A percentile compares a stretch with the other conserved stretches of the same genome.
These are phyloP conservation scores for Penicillium sp. DNA, from an alignment of 2,329 filamentous ascomycete species.

Conservation along the genomic window DNA sequence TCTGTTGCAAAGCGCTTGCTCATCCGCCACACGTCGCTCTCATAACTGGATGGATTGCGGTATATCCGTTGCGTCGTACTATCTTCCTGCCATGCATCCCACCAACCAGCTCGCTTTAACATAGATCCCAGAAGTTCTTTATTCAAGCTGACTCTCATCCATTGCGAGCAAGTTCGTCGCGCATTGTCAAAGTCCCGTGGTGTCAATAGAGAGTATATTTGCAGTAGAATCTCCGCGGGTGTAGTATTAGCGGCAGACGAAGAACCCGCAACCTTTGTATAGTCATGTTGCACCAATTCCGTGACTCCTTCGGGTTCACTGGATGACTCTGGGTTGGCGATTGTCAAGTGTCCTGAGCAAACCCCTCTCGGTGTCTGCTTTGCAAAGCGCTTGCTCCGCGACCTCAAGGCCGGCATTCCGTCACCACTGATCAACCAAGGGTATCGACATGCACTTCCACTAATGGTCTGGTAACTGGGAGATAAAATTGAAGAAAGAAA, in stretches of 20 bases:
- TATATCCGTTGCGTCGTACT: constrained; percentile 28
- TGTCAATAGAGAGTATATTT: constrained; percentile 47
- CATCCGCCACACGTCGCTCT: constrained; percentile 39
- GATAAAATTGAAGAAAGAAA: neutral
- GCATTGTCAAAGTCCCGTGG: constrained; percentile 61
- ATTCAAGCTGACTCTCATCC: constrained; percentile 61
- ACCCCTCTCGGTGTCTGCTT: neutral
- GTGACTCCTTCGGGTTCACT: neutral
- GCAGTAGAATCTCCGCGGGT: constrained; percentile 52
- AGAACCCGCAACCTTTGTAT: neutral
- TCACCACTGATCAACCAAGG: constrained; percentile 2
- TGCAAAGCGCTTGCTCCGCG: constrained; percentile 2
- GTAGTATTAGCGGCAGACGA: constrained; percentile 34
- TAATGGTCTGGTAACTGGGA: neutral
- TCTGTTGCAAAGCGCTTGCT: constrained; percentile 52
- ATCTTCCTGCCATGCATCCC: constrained; percentile 40
- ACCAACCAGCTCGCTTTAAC: constrained; percentile 59
- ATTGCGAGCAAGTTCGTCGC: constrained; percentile 59
- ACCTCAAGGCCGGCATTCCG: constrained; percentile 17
- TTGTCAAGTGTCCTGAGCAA: neutral
- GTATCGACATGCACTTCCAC: constrained; percentile 7
- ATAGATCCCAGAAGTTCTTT: constrained; percentile 52
- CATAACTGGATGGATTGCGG: constrained; percentile 38
- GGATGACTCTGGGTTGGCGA: neutral
- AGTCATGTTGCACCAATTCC: neutral